Percentiles rank a stretch among this genome's conserved stretches.
These are phyloP conservation scores for Naganishia vishniacii DNA, from an alignment of 768 basidiomycete species.

Conservation along the genomic window DNA sequence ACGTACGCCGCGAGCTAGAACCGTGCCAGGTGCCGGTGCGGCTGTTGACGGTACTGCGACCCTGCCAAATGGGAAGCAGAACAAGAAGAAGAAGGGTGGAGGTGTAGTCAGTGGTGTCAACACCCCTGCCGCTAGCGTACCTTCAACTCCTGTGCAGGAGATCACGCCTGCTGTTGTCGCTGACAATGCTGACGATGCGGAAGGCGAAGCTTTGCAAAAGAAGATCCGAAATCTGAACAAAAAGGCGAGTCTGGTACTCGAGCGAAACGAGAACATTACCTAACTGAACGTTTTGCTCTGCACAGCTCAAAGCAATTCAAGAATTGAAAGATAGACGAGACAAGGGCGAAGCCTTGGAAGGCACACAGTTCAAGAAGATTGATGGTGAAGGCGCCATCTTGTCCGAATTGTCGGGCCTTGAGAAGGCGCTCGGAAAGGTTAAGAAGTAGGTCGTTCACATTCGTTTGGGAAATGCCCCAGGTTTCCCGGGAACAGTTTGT, in stretches of 20 bases:
- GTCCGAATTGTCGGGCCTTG: constrained; percentile 61
- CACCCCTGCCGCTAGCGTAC: constrained; percentile 43
- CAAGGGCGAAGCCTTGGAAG: constrained; percentile 84
- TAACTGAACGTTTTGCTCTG: constrained; percentile 2
- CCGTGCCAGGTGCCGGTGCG: constrained; percentile 69
- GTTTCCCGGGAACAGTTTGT: neutral
- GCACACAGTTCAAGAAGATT: constrained; percentile 95
- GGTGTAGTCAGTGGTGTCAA: constrained; percentile 27
- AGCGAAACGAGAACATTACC: too few species aligned
- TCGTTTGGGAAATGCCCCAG: neutral
- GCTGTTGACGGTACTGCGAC: constrained; percentile 52
- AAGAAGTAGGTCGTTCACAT: neutral
- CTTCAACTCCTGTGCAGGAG: constrained; percentile 23
- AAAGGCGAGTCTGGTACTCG: constrained; percentile 77
- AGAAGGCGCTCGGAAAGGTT: constrained; percentile 32
- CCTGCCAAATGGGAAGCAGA: constrained; percentile 49
- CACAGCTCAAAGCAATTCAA: constrained; percentile 93
- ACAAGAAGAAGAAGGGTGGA: constrained; percentile 58
- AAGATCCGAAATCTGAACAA: constrained; percentile 91
- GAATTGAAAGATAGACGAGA: constrained; percentile 89
- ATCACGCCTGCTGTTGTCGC: constrained; percentile 19
- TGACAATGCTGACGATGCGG: constrained; percentile 40
- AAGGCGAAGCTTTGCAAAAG: constrained; percentile 70
- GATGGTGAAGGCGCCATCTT: constrained; percentile 80
- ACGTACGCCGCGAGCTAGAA: constrained; percentile 51